phyloP scores from a whole-genome alignment of 139 green algal genomes.

The Micromonas pusilla region DNA sequence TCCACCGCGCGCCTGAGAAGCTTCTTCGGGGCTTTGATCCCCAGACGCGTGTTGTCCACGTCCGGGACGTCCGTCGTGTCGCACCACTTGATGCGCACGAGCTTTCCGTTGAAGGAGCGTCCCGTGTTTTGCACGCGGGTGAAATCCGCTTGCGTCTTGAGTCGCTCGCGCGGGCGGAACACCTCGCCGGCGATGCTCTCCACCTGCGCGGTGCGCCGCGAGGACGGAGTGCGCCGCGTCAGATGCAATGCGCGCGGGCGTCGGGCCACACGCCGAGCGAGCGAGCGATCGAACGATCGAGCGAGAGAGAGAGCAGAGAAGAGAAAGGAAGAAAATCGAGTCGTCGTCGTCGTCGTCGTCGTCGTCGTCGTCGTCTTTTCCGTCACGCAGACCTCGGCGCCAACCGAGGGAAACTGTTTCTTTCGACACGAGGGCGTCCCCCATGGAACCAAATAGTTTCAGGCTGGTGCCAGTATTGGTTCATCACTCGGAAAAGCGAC shows the following conservation, averaged over 20 bases:
- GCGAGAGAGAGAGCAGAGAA: too few relatives aligned
- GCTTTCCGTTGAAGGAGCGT: background rate
- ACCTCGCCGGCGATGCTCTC: slow-evolving; percentile 15
- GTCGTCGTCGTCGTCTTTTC: too few relatives aligned
- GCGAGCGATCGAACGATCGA: too few relatives aligned
- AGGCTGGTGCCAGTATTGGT: background rate
- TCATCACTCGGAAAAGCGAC: background rate
- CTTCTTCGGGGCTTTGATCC: slow-evolving; percentile 23
- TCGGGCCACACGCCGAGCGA: too few relatives aligned
- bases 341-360: too few relatives aligned
- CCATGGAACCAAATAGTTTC: background rate
- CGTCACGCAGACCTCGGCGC: background rate
- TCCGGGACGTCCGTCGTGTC: background rate
- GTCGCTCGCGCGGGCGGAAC: slow-evolving; percentile 13
- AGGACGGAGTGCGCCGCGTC: too few relatives aligned
- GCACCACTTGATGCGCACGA: background rate
- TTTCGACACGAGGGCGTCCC: background rate
- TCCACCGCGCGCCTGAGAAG: slow-evolving; percentile 9
- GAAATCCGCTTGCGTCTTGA: slow-evolving; percentile 16
- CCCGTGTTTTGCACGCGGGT: background rate
- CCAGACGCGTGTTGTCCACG: background rate
- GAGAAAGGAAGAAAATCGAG: too few relatives aligned
- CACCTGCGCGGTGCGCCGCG: too few relatives aligned
- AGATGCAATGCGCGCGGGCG: too few relatives aligned
- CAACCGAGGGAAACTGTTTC: background rate